Percentiles rank a stretch among this genome's conserved stretches.
Conservation (phyloP, 2,329 filamentous ascomycete species). For the Chrysosporium queenslandicum region DNA sequence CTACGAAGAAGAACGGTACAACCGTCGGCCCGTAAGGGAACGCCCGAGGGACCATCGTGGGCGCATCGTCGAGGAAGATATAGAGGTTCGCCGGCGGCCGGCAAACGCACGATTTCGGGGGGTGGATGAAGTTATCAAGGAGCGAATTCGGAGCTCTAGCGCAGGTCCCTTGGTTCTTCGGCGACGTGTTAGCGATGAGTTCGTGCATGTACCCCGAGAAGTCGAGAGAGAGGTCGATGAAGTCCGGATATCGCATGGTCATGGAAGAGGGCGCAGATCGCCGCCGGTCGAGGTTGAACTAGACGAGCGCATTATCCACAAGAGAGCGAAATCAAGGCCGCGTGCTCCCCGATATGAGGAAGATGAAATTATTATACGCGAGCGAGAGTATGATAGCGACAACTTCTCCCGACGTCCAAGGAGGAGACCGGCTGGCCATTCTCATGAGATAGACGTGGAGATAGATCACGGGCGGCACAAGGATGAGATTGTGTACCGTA, state of each 20-base stretch:
- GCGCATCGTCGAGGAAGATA: constrained; percentile 24
- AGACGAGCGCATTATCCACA: constrained; percentile 6
- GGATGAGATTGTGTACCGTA: constrained; percentile 8
- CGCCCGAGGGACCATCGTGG: constrained; percentile 19
- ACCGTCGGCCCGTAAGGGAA: constrained; percentile 14
- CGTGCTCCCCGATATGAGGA: not conserved
- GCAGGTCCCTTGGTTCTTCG: constrained; percentile 26
- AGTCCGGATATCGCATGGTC: constrained; percentile 6
- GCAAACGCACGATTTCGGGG: constrained; percentile 38
- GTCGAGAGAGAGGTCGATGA: constrained; percentile 21
- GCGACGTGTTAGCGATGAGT: constrained; percentile 23
- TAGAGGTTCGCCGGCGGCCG: constrained; percentile 23
- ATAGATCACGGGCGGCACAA: constrained; percentile 15
- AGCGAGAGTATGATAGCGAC: constrained; percentile 10
- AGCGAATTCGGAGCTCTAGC: constrained; percentile 24
- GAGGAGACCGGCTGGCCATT: constrained; percentile 12
- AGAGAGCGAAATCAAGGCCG: constrained; percentile 6
- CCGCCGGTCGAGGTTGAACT: constrained; percentile 23
- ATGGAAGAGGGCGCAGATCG: constrained; percentile 6
- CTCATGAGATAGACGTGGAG: constrained; percentile 14
- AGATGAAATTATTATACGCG: constrained; percentile 22
- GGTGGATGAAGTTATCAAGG: constrained; percentile 29
- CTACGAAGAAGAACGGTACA: constrained; percentile 23
- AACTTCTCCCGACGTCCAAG: constrained; percentile 4
- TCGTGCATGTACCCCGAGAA: constrained; percentile 18